Evolutionary conservation across 441 rosid species (phyloP).

Genomic region (Croton laevigatus): DNA sequence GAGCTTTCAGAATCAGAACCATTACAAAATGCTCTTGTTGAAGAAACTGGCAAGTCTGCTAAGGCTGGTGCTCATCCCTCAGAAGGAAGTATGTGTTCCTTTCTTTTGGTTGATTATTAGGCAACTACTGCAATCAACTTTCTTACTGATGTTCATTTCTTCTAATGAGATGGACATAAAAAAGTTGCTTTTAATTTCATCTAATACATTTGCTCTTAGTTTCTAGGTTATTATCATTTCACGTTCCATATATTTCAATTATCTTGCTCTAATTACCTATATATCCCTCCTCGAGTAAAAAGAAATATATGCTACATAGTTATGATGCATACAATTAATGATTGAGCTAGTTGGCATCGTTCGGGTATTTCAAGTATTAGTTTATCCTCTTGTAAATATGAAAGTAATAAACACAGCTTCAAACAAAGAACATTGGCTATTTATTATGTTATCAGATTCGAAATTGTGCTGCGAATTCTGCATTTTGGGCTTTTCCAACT

Average conservation of each 20-base stretch:
- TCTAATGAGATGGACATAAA: conserved; percentile 1
- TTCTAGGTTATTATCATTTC: background rate
- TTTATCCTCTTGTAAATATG: background rate
- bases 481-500: background rate
- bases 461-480: background rate
- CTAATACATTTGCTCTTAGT: conserved; percentile 2
- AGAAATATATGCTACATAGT: background rate
- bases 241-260: background rate
- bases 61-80: conserved; percentile 31
- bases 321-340: background rate
- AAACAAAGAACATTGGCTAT: background rate
- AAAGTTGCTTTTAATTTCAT: conserved; percentile 1
- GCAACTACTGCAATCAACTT: conserved; percentile 11
- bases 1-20: conserved; percentile 40
- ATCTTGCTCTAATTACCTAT: background rate
- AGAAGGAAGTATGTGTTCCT: conserved; percentile 46
- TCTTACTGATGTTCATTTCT: conserved; percentile 6
- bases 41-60: conserved; percentile 33
- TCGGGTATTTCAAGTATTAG: conserved; percentile 1
- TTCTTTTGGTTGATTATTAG: background rate
- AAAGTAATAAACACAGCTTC: background rate
- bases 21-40: conserved; percentile 23
- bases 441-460: conserved; percentile 7
- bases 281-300: background rate
- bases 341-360: background rate